These are phyloP conservation scores for Ophiognomonia clavigignenti-juglandacearum DNA, from an alignment of 2,329 filamentous ascomycete genomes.

Conservation along the genomic window DNA sequence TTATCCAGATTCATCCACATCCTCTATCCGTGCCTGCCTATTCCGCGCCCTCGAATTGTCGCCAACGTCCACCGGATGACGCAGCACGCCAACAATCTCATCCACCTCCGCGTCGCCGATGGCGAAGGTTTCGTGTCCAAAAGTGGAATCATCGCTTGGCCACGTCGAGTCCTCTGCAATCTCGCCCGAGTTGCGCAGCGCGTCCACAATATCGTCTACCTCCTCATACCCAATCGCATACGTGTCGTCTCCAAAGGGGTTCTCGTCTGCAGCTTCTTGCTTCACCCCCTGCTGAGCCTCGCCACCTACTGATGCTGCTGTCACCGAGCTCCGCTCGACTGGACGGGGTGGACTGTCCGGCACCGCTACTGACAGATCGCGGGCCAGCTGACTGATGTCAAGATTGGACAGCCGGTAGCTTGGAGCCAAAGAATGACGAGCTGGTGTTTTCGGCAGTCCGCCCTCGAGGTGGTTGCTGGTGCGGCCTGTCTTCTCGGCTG, in stretches of 20 bases:
- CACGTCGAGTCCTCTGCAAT: slow-evolving; percentile 17
- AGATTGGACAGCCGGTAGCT: neutral
- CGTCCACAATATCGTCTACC: slow-evolving; percentile 1
- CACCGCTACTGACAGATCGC: neutral
- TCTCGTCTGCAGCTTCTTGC: neutral
- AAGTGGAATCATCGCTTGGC: neutral
- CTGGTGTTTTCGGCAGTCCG: neutral
- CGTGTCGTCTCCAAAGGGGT: neutral
- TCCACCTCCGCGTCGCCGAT: slow-evolving; percentile 25
- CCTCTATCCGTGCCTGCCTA: slow-evolving; percentile 31
- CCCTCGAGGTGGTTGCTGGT: neutral
- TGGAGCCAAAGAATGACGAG: neutral
- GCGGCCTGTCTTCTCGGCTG: neutral
- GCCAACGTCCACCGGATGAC: slow-evolving; percentile 11
- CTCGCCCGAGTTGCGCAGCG: neutral
- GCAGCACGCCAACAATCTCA: neutral
- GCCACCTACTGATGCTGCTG: slow-evolving; percentile 15
- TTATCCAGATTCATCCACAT: slow-evolving; percentile 22
- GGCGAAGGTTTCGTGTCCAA: neutral
- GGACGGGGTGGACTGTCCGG: neutral
- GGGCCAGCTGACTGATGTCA: neutral
- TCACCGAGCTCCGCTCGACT: neutral
- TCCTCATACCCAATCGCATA: slow-evolving; percentile 25
- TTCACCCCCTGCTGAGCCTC: too few relatives aligned
- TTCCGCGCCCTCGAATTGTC: slow-evolving; percentile 12